phyloP scores from a whole-genome alignment of 768 basidiomycete species.

The Sporobolomyces pararoseus region DNA sequence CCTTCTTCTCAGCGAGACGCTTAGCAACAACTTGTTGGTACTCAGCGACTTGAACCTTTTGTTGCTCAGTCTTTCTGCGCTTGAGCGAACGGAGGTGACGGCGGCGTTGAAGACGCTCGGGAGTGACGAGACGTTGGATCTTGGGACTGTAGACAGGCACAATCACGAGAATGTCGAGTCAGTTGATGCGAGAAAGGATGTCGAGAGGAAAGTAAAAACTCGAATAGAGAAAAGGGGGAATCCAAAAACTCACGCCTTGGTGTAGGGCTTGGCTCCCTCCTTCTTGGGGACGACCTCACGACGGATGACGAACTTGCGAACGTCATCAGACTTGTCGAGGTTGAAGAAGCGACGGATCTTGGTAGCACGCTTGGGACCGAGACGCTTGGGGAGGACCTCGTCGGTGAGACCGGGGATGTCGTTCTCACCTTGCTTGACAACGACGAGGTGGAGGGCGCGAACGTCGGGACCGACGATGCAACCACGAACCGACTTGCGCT shows the following conservation, averaged over 20 bases:
- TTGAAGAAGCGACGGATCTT: conserved; percentile 98
- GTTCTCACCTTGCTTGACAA: conserved; percentile 88
- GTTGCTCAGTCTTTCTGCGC: conserved; percentile 77
- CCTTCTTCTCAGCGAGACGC: conserved; percentile 41
- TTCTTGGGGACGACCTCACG: conserved; percentile 89
- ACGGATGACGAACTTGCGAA: conserved; percentile 92
- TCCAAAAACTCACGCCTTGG: conserved; percentile 80
- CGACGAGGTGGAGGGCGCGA: conserved; percentile 83
- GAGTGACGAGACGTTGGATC: conserved; percentile 95
- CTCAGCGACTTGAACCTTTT: conserved; percentile 93
- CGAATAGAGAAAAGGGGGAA: no score
- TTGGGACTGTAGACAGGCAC: conserved; percentile 64
- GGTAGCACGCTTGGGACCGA: conserved; percentile 86
- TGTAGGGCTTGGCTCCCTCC: conserved; percentile 63
- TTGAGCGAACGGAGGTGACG: conserved; percentile 85
- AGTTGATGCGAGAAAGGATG: no score
- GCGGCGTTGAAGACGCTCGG: conserved; percentile 90
- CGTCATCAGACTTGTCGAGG: conserved; percentile 94
- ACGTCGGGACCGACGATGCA: conserved; percentile 98
- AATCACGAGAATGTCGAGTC: neutral
- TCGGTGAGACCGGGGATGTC: conserved; percentile 92
- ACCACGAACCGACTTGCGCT: conserved; percentile 97
- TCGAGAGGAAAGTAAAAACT: no score
- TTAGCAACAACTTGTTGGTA: conserved; percentile 67
- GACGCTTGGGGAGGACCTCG: conserved; percentile 83